Evolutionary conservation across 768 basidiomycete genomes (phyloP).

Genomic region (Suillus alpinus): DNA sequence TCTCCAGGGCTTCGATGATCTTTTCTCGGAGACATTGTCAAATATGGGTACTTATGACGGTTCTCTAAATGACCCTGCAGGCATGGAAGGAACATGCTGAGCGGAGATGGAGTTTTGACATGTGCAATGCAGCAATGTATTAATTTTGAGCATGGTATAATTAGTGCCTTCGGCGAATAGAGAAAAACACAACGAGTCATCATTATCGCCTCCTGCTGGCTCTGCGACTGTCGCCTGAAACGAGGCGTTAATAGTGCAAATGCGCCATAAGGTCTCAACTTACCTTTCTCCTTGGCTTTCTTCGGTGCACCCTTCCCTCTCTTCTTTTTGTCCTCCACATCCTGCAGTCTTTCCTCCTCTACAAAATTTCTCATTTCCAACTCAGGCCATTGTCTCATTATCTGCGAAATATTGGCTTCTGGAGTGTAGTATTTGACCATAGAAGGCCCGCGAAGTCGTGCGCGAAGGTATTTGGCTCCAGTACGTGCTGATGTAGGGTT

Average conservation of each 20-base stretch:
- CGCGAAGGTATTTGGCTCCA: slow-evolving; percentile 88
- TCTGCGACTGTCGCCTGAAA: slow-evolving; percentile 52
- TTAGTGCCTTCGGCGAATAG: not conserved
- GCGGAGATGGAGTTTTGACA: not conserved
- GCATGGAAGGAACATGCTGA: slow-evolving; percentile 22
- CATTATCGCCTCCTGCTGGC: slow-evolving; percentile 41
- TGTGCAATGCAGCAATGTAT: not conserved
- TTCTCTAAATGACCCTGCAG: slow-evolving; percentile 18
- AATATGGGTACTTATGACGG: slow-evolving; percentile 50
- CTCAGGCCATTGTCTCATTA: slow-evolving; percentile 52
- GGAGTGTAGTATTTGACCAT: slow-evolving; percentile 83
- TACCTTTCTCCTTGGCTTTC: slow-evolving; percentile 72
- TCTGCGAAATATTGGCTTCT: slow-evolving; percentile 50
- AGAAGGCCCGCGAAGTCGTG: slow-evolving; percentile 78
- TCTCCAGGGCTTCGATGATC: slow-evolving; percentile 59
- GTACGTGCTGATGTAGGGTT: slow-evolving; percentile 82
- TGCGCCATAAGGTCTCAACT: slow-evolving; percentile 18
- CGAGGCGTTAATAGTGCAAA: slow-evolving; percentile 3
- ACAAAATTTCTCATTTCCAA: slow-evolving; percentile 60
- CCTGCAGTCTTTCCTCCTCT: slow-evolving; percentile 66
- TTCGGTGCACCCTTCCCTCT: slow-evolving; percentile 84
- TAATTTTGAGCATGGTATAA: not conserved
- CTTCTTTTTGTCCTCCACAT: slow-evolving; percentile 63
- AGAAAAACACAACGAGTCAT: slow-evolving; percentile 2
- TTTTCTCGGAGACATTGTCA: slow-evolving; percentile 61